phyloP scores from a whole-genome alignment of 805 yeast genomes.

The Cyberlindnera veronae region DNA sequence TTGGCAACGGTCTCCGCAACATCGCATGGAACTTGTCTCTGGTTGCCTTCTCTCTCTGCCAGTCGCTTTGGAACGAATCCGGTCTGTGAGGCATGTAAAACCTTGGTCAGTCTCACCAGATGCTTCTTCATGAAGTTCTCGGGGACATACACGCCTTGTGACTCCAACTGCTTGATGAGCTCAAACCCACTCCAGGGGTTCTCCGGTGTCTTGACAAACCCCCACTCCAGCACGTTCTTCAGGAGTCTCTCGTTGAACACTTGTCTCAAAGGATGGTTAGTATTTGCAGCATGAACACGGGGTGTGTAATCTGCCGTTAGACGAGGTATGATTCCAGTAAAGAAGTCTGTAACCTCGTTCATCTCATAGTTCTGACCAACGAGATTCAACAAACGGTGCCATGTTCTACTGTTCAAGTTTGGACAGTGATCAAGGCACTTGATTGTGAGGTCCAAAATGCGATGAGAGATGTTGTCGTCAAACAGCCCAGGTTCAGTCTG shows the following conservation, averaged over 20 bases:
- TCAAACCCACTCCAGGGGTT: slow-evolving; percentile 26
- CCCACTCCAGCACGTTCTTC: slow-evolving; percentile 17
- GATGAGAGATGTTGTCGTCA: slow-evolving; percentile 6
- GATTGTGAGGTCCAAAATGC: slow-evolving; percentile 4
- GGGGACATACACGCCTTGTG: slow-evolving; percentile 18
- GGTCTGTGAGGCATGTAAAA: slow-evolving; percentile 13
- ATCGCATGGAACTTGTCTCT: slow-evolving; percentile 10
- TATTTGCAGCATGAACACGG: slow-evolving; percentile 10
- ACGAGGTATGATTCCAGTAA: slow-evolving; percentile 11
- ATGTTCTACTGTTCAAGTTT: slow-evolving; percentile 11
- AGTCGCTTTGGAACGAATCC: slow-evolving; percentile 8
- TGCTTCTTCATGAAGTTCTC: slow-evolving; percentile 14
- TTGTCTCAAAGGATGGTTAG: slow-evolving; percentile 19
- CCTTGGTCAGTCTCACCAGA: slow-evolving; percentile 13
- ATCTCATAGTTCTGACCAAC: slow-evolving; percentile 13
- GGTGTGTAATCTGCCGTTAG: not conserved
- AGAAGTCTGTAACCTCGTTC: slow-evolving; percentile 12
- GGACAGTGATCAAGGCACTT: slow-evolving; percentile 7
- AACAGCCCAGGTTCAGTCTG: not conserved
- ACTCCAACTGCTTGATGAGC: slow-evolving; percentile 17
- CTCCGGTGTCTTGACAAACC: slow-evolving; percentile 18
- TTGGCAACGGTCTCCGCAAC: slow-evolving; percentile 12
- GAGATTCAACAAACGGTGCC: slow-evolving; percentile 16
- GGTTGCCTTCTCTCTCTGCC: not conserved
- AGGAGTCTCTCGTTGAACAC: slow-evolving; percentile 17